phyloP scores from a whole-genome alignment of 2,329 filamentous ascomycete genomes.

The Cryphonectria carpinicola region DNA sequence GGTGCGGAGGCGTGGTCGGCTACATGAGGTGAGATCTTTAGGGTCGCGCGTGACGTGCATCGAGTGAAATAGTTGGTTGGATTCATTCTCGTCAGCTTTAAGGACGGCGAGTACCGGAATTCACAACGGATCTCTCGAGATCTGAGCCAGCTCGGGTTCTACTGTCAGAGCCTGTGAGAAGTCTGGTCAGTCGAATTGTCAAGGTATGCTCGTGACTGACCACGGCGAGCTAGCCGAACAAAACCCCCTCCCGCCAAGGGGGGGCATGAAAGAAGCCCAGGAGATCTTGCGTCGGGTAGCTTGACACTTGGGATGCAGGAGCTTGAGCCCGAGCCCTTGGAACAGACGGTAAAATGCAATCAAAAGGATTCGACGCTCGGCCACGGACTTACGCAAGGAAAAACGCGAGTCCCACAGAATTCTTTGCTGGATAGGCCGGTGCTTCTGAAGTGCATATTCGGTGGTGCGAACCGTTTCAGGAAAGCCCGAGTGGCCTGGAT shows the following conservation, averaged over 20 bases:
- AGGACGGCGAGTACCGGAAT: not conserved
- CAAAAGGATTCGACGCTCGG: not conserved
- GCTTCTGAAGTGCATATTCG: slow-evolving; percentile 4
- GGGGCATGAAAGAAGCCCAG: not conserved
- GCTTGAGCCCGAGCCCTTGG: not conserved
- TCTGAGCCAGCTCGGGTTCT: not conserved
- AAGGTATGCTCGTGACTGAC: not conserved
- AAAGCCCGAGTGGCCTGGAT: not conserved
- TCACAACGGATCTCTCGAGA: not conserved
- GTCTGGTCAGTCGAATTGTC: not conserved
- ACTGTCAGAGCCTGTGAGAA: not conserved
- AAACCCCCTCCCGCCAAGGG: too few relatives aligned
- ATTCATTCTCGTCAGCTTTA: not conserved
- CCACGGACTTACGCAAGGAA: not conserved
- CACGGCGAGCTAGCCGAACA: not conserved
- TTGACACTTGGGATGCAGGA: not conserved
- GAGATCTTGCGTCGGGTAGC: not conserved
- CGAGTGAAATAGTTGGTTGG: not conserved
- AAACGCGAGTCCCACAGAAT: not conserved
- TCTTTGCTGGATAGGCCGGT: not conserved
- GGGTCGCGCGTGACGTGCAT: not conserved
- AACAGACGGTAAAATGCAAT: not conserved
- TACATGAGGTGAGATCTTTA: not conserved
- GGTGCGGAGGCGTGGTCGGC: slow-evolving; percentile 3
- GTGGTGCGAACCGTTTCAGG: not conserved